A percentile compares a stretch with the other conserved stretches of the same genome.
Conservation (phyloP, 2,329 filamentous ascomycete species). For the Lachnellula hyalina region DNA sequence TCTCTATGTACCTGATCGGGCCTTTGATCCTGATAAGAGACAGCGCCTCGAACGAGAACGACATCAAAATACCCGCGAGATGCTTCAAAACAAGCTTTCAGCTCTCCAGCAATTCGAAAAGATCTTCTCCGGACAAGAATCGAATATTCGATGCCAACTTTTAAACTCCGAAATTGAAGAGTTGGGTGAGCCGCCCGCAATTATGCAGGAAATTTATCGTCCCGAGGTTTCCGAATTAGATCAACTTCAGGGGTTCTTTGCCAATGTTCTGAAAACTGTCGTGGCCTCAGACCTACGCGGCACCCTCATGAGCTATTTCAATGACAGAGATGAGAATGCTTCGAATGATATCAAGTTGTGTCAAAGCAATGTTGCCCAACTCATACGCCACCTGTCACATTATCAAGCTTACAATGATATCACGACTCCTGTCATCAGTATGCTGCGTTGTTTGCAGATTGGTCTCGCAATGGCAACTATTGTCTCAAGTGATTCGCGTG, state of each 20-base stretch:
- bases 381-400: constrained; percentile 63
- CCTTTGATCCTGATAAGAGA: constrained; percentile 73
- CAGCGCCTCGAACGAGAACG: constrained; percentile 60
- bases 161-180: constrained; percentile 56
- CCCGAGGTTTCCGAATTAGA: constrained; percentile 63
- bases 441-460: constrained; percentile 72
- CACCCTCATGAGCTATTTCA: constrained; percentile 19
- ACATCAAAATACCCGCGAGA: constrained; percentile 49
- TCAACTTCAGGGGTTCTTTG: constrained; percentile 77
- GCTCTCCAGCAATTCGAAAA: constrained; percentile 62
- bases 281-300: constrained; percentile 17
- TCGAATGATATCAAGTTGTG: constrained; percentile 36
- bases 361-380: constrained; percentile 56
- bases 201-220: constrained; percentile 63
- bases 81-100: constrained; percentile 51
- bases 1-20: constrained; percentile 79
- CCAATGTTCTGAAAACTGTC: constrained; percentile 58
- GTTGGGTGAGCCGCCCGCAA: constrained; percentile 62
- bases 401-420: constrained; percentile 84
- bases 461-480: constrained; percentile 59
- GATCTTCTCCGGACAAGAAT: constrained; percentile 61
- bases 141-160: constrained; percentile 60
- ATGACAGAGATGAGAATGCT: constrained; percentile 36
- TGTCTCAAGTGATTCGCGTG: constrained; percentile 3
- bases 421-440: constrained; percentile 68